Percentiles rank a stretch among this genome's conserved stretches.
phyloP scores from a whole-genome alignment of 2,329 filamentous ascomycete genomes.

The Xylariales sp. region DNA sequence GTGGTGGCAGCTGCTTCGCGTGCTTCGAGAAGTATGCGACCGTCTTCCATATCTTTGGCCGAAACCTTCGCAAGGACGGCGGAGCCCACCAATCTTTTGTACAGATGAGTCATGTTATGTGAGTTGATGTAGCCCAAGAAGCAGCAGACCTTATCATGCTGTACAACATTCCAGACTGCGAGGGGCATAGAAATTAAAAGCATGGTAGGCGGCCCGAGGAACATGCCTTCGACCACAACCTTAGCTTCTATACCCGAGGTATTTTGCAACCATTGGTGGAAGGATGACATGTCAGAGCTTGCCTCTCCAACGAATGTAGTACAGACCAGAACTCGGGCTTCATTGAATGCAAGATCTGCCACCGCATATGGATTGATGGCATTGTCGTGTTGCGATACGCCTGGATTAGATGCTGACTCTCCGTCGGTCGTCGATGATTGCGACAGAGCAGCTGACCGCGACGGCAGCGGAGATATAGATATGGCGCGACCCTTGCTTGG shows the following conservation, averaged over 20 bases:
- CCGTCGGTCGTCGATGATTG: conserved; percentile 23
- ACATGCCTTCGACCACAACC: conserved; percentile 64
- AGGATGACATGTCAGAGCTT: conserved; percentile 61
- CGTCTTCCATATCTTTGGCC: conserved; percentile 52
- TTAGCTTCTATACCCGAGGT: conserved; percentile 51
- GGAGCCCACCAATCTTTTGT: conserved; percentile 52
- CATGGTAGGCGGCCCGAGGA: conserved; percentile 62
- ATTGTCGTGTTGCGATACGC: conserved; percentile 30
- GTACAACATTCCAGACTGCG: conserved; percentile 59
- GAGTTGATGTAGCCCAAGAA: conserved; percentile 63
- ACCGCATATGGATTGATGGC: conserved; percentile 43
- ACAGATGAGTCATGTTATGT: conserved; percentile 62
- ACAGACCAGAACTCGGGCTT: conserved; percentile 59
- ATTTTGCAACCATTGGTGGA: conserved; percentile 62
- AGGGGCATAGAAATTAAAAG: conserved; percentile 63
- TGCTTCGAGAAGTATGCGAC: conserved; percentile 51
- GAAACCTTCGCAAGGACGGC: conserved; percentile 38
- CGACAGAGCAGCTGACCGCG: conserved; percentile 21
- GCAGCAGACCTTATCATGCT: conserved; percentile 63
- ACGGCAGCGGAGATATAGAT: conserved; percentile 43
- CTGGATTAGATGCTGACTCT: conserved; percentile 22
- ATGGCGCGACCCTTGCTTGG: conserved; percentile 49
- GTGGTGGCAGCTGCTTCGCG: conserved; percentile 39
- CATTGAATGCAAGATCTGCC: conserved; percentile 56
- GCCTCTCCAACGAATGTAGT: conserved; percentile 64